phyloP scores from a whole-genome alignment of 2,329 filamentous ascomycete genomes.

The Periglandula ipomoeae region DNA sequence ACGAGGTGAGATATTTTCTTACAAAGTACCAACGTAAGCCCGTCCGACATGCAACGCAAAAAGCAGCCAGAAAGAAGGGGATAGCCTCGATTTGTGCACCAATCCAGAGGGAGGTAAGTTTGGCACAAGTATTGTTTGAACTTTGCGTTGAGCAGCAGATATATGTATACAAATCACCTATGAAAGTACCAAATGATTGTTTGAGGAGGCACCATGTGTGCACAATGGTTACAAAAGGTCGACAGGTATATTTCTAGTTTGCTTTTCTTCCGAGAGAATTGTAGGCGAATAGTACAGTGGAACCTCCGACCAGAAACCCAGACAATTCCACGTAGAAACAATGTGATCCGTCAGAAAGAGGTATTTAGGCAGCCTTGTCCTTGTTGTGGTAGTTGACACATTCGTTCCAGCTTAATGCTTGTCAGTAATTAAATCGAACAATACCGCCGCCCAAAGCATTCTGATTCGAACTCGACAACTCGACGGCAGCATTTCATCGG shows the following conservation, averaged over 20 bases:
- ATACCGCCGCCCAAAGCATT: neutral
- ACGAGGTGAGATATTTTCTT: too few species aligned
- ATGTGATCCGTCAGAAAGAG: neutral
- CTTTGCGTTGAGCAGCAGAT: neutral
- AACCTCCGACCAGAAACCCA: neutral
- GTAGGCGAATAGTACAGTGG: neutral
- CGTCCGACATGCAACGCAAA: too few species aligned
- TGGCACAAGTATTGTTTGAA: neutral
- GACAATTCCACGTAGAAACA: neutral
- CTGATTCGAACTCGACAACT: too few species aligned
- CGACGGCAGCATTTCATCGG: neutral
- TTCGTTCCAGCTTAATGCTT: slow-evolving; percentile 69
- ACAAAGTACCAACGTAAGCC: too few species aligned
- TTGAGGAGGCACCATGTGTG: neutral
- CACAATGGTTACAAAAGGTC: neutral
- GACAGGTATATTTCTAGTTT: neutral
- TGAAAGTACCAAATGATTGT: neutral
- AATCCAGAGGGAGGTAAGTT: too few species aligned
- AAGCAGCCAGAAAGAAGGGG: too few species aligned
- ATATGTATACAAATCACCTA: neutral
- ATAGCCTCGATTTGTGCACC: too few species aligned
- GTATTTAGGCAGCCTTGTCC: slow-evolving; percentile 54
- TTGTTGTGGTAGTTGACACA: slow-evolving; percentile 96
- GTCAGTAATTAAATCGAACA: neutral
- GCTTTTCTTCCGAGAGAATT: neutral